These are phyloP conservation scores for Chlorella sorokiniana DNA, from an alignment of 139 green algal species.

Conservation along the genomic window DNA sequence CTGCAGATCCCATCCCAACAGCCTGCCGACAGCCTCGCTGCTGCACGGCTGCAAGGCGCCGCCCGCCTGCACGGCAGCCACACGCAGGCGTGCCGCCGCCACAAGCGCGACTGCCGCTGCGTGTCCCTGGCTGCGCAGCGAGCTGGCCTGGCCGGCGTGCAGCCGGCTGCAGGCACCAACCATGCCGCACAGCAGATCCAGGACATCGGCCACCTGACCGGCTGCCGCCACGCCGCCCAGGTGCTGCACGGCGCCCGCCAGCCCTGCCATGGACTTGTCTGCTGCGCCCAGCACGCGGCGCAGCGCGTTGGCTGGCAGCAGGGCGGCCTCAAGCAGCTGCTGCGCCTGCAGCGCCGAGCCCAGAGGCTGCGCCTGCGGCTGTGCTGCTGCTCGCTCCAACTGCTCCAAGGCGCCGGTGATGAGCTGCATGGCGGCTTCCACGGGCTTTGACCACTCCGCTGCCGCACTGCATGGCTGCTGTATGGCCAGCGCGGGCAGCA, in stretches of 20 bases:
- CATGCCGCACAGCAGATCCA: background rate
- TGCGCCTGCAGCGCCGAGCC: background rate
- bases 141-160: background rate
- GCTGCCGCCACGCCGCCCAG: background rate
- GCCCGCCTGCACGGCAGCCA: background rate
- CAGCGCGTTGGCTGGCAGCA: constrained; percentile 5
- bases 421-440: background rate
- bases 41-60: background rate
- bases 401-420: background rate
- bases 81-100: background rate
- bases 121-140: constrained; percentile 17
- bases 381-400: background rate
- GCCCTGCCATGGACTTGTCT: background rate
- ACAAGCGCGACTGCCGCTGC: constrained; percentile 19
- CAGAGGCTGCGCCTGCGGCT: background rate
- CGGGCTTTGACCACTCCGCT: background rate
- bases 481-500: constrained; percentile 6
- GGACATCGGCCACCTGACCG: background rate
- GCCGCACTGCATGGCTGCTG: background rate
- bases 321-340: background rate
- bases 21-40: background rate
- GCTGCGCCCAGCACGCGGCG: background rate
- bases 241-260: background rate
- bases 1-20: constrained; percentile 3
- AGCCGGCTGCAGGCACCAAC: background rate